Evolutionary conservation across 306 rosid species (phyloP), one percentile per base, ranked within the genome.

Genomic region (Ormosia semicastrata): DNA sequence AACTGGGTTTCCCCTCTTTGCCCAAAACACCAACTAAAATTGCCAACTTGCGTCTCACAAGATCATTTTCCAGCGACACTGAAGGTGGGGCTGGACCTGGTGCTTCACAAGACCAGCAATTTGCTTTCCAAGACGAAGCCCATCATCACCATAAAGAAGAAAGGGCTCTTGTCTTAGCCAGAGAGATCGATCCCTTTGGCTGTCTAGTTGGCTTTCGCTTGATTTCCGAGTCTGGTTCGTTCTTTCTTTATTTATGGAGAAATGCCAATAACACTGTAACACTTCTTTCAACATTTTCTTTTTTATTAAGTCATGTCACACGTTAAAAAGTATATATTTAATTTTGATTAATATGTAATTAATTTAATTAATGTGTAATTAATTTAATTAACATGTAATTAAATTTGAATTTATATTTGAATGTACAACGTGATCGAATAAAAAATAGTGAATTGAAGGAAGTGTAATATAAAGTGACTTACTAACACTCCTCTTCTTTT

Each of bases 121-220:
- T 73, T 17, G 67, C 81, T 3, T 76, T 78, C 3, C 24, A 24
- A 24, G 24, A 9, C 11, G 52, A 77, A 62, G 10, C 3, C 10
- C 29, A 43, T 12, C 37, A 9, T 8, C 64, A 50, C 7, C 80
- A 33, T 5, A 78, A 74, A 15, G 75, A 71, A 3, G 56, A 84
- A 11, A 71, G 47, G 0, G 84, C 86, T 82, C 82, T 79, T 6
- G 5, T 77, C 7, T 50, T 93, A 32, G 80, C 89, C 0, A 34
- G 76, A 9, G 90, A 89, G 82, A 76, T 40, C 1, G 97, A 91
- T 41, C 87, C 2, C 13, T 84, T 86, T 68, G 94, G 92, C 63
- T 71, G 85, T 57, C 72, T 89, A 11, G 46, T 91, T 37, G 94
- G 90, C 14, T 88, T 91, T 80, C 80, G 81, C 4, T 86, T 93